phyloP scores from a whole-genome alignment of 108 stramenopile genomes.

The Skeletonema marinoi region DNA sequence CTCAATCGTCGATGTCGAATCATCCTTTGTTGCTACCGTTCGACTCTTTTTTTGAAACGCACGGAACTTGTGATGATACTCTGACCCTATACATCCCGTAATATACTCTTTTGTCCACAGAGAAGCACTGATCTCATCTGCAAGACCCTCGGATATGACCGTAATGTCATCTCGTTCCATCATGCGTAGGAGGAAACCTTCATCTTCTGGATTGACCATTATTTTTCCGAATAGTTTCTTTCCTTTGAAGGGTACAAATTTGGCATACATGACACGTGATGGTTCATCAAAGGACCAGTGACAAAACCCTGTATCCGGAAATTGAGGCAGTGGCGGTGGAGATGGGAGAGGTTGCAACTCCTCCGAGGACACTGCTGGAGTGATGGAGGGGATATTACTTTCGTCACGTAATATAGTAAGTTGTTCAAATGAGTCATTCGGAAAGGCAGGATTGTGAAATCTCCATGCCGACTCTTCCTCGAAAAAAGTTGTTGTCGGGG shows the following conservation, averaged over 20 bases:
- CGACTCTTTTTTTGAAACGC: constrained; percentile 42
- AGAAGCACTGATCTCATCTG: constrained; percentile 34
- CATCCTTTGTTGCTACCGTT: background rate
- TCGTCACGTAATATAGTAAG: constrained; percentile 10
- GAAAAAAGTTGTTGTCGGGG: constrained; percentile 26
- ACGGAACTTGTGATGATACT: constrained; percentile 64
- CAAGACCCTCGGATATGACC: constrained; percentile 62
- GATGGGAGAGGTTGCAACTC: constrained; percentile 50
- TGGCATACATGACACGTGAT: constrained; percentile 56
- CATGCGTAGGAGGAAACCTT: constrained; percentile 58
- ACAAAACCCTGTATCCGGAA: constrained; percentile 55
- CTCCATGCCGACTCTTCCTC: constrained; percentile 63
- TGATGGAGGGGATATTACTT: background rate
- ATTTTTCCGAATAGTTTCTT: background rate
- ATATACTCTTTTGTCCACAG: constrained; percentile 59
- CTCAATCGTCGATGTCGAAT: background rate
- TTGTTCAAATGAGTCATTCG: constrained; percentile 17
- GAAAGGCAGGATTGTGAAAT: constrained; percentile 63
- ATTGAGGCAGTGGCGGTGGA: constrained; percentile 29
- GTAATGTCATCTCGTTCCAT: constrained; percentile 75
- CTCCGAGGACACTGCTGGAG: constrained; percentile 9
- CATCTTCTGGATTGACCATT: constrained; percentile 27
- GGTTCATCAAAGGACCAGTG: constrained; percentile 62
- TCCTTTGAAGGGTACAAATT: constrained; percentile 31
- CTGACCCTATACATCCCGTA: constrained; percentile 32